These are phyloP conservation scores for Turritis glabra DNA, from an alignment of 345 rosid species.

Conservation along the genomic window DNA sequence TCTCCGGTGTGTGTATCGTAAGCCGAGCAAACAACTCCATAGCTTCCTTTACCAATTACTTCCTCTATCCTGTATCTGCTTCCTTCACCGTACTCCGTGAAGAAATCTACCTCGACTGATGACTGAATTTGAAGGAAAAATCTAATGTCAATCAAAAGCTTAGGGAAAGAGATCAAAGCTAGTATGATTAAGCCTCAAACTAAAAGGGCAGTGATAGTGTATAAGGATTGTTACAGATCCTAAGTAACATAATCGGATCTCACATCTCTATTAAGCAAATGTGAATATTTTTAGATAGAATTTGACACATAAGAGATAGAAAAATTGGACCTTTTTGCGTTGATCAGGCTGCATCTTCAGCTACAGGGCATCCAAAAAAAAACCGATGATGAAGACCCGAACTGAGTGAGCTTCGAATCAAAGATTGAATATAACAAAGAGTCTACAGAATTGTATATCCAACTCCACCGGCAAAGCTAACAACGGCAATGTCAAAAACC, in stretches of 20 bases:
- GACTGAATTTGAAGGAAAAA: conserved; percentile 43
- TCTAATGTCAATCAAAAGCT: not conserved
- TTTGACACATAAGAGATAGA: not conserved
- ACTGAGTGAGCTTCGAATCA: conserved; percentile 16
- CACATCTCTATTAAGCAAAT: not conserved
- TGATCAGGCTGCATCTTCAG: conserved; percentile 91
- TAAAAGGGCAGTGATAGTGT: conserved; percentile 26
- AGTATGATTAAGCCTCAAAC: not conserved
- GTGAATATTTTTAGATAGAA: not conserved
- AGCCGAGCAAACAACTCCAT: conserved; percentile 90
- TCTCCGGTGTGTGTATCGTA: conserved; percentile 77
- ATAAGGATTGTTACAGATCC: not conserved
- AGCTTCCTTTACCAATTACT: conserved; percentile 95
- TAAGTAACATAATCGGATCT: conserved; percentile 15
- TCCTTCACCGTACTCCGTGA: conserved; percentile 94
- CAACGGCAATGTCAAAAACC: conserved; percentile 31
- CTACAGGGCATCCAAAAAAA: conserved; percentile 49
- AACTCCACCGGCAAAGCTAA: no score
- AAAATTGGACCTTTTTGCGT: conserved; percentile 67
- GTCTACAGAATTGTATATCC: not conserved
- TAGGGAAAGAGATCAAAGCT: not conserved
- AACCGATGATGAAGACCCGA: not conserved
- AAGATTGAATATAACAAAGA: not conserved
- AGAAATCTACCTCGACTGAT: conserved; percentile 77
- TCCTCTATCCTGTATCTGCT: conserved; percentile 86